Base-by-base conservation (phyloP, 805 yeast species). In the Starmerella sirachaensis region DNA sequence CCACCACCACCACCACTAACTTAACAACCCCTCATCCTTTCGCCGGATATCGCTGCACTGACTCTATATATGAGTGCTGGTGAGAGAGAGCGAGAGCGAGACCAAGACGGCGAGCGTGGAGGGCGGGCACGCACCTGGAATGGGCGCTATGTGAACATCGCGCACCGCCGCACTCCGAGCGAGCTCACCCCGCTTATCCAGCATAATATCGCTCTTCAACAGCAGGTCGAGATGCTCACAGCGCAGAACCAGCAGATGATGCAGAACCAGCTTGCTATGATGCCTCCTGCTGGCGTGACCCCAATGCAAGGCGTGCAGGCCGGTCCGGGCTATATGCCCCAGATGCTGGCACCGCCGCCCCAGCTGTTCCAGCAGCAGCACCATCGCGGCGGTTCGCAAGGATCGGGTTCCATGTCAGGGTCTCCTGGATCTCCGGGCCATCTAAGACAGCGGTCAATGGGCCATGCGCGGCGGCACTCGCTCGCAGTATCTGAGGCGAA, bases 101-200 rank as follows among this genome's bases (percentile, higher is more conserved):
- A 31, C 23, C 30, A 42, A 36, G 40, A 33, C 18, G 21, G 24
- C 31, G 20, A 28, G 11, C 37, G 39, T 11, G 46, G 42, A 18
- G 43, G 47, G 18, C 38, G 41, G 34, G 48, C 48, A 17, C 42
- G 45, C 29, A 45, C 54, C 13, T 43, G 52, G 38, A 43, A 42
- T 33, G 54, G 56, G 27, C 70, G 70, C 48, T 74, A 73, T 43
- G 67, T 91, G 43, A 93, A 85, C 61, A 85, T 88, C 47, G 97
- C 97, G n/a, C 97, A 91, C 54, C 73, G 97, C 54, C 72, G 94
- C 43, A 80, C 96, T 3, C 96, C 96, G n/a, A 75, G 86, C 49
- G 98, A 91, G 58, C 67, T 91, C 57, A 88, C 97, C 2, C 80
- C 79, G 38, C 65, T 88, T 47, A 88, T 88, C 94, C 74, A 83